phyloP scores from a whole-genome alignment of 2,329 filamentous ascomycete genomes.

The Diaporthe aspalathi region DNA sequence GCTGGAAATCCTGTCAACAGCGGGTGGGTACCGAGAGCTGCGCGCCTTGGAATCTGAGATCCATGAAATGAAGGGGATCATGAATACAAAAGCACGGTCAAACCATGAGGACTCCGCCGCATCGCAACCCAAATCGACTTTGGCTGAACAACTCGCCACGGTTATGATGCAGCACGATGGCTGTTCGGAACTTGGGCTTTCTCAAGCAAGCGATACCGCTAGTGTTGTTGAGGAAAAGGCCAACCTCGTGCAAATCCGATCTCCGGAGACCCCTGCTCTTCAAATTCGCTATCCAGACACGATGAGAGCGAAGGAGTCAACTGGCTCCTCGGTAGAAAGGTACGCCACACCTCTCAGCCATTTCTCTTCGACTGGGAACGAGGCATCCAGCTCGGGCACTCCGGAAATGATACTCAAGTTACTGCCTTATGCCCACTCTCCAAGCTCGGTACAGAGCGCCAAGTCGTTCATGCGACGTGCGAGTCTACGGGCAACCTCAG shows the following conservation, averaged over 20 bases:
- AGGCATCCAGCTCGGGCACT: slow-evolving; percentile 18
- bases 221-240: slow-evolving; percentile 17
- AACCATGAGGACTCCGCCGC: neutral
- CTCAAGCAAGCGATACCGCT: neutral
- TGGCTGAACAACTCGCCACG: slow-evolving; percentile 24
- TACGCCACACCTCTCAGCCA: slow-evolving; percentile 36
- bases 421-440: neutral
- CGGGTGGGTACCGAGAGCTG: slow-evolving; percentile 41
- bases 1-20: slow-evolving; percentile 41
- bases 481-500: neutral
- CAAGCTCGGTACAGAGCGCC: neutral
- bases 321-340: slow-evolving; percentile 29
- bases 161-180: slow-evolving; percentile 26
- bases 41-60: slow-evolving; percentile 42
- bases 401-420: neutral
- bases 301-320: slow-evolving; percentile 21
- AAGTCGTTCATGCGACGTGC: slow-evolving; percentile 14
- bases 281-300: slow-evolving; percentile 1
- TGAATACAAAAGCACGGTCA: neutral
- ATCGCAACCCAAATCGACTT: neutral
- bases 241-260: neutral
- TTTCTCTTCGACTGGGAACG: slow-evolving; percentile 5
- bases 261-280: slow-evolving; percentile 24
- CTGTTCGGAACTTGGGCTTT: neutral
- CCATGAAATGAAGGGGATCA: slow-evolving; percentile 39